Base-by-base conservation (phyloP, 129 eudicot species). In the Kitagawia praeruptora region DNA sequence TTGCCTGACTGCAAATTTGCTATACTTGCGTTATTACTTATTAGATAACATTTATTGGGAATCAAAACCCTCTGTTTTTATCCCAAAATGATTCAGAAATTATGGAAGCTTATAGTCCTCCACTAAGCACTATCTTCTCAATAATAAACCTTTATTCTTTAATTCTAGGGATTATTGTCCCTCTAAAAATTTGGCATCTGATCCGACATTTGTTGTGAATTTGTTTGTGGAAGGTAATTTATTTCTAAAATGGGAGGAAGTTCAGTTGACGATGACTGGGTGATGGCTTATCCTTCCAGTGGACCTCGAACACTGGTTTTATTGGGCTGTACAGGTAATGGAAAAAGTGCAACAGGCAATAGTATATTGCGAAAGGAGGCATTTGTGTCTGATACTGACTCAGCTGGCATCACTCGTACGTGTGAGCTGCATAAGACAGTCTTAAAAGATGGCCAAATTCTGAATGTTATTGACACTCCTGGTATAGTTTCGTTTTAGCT, bases 271-370 rank as follows among this genome's bases (percentile, higher is more conserved):
- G 97, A 89, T 81, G 96, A 94, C 77, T 94, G 98, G 98, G 97
- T 89, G 82, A 80, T 94, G 31, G 48, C 92, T 70, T 67, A 92
- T 40, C 84, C 88, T 25, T 77, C 82, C 4, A 88, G 78, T 83
- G 89, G 75, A 34, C 37, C 37, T 34, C 37, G 37, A 34, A 34
- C 97, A 0, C 82, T 95, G 18, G 97, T 95, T 84, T 80, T 95
- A 81, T 92, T 92, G 48, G 98, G 98, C 38, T 85, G 92, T 72
- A 92, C 94, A 2, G 98, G 98, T 3, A 92, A 92, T 48, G 98
- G 98, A 1, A 95, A 95, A 82, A 95, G 98, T 84, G 98, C 98
- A 27, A 95, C 97, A 3, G 97, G 94, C 28, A 92, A 95, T 89
- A 92, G 93, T 25, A 95, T 92, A 14, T 82, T 92, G 49, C 86